A percentile compares a stretch with the other conserved stretches of the same genome.
Evolutionary conservation across 495 filamentous ascomycete genomes (phyloP).

Genomic region (Oidiodendron maius): DNA sequence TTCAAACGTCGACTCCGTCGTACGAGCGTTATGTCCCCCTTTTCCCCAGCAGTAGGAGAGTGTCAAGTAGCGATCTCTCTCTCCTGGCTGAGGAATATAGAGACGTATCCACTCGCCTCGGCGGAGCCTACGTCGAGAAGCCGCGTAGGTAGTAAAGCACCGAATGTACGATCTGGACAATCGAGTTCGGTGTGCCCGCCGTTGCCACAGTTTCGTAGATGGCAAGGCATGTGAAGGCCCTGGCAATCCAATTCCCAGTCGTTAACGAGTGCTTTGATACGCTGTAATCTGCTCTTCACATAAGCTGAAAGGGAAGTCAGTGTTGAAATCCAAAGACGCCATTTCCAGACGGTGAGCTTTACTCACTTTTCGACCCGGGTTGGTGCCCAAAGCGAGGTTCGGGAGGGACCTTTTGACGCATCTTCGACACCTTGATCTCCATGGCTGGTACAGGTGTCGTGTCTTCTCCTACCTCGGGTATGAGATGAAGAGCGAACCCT

Average conservation of each 20-base stretch:
- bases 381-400: not conserved
- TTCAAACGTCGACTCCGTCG: not conserved
- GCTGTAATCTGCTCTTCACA: not conserved
- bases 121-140: not conserved
- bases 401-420: not conserved
- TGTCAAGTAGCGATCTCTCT: not conserved
- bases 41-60: not conserved
- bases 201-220: not conserved
- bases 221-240: not conserved
- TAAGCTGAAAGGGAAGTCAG: not conserved
- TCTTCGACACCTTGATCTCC: not conserved
- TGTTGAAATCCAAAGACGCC: no score
- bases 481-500: not conserved
- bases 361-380: not conserved
- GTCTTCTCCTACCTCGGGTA: no score
- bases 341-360: not conserved
- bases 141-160: not conserved
- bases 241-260: not conserved
- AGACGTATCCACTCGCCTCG: not conserved
- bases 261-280: not conserved
- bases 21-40: not conserved
- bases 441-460: not conserved
- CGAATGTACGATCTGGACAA: not conserved
- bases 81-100: not conserved
- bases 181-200: not conserved